Percentiles rank a stretch among this genome's conserved stretches.
Conservation (phyloP, 306 rosid species). For the Mimosa bimucronata region DNA sequence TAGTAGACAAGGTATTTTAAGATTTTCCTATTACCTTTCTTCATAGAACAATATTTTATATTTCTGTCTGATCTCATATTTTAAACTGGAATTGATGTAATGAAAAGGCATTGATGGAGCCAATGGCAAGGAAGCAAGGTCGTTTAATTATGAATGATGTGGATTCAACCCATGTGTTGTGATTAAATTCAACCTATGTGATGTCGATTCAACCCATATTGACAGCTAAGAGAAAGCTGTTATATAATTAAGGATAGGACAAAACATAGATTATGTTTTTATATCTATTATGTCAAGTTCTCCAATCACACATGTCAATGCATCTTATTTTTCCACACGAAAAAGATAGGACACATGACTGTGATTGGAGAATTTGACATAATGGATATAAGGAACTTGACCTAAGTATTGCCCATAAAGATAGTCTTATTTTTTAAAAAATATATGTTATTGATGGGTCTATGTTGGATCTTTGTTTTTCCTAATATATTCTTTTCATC, state of each 20-base stretch:
- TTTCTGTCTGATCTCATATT: neutral
- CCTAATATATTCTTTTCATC: no score
- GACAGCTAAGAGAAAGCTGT: neutral
- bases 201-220: neutral
- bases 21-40: conserved; percentile 4
- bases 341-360: no score
- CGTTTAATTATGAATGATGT: neutral
- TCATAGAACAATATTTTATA: neutral
- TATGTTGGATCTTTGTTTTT: neutral
- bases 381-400: no score
- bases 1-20: conserved; percentile 80
- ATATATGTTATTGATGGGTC: neutral
- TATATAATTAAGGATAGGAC: neutral
- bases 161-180: neutral
- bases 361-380: no score
- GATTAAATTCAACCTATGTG: neutral
- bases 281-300: no score
- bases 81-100: neutral
- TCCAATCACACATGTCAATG: no score
- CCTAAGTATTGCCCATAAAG: no score
- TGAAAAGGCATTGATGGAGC: neutral
- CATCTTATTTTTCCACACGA: no score
- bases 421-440: neutral
- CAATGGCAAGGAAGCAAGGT: conserved; percentile 11
- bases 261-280: no score